phyloP scores from a whole-genome alignment of 345 rosid genomes.

The Isatis tinctoria region DNA sequence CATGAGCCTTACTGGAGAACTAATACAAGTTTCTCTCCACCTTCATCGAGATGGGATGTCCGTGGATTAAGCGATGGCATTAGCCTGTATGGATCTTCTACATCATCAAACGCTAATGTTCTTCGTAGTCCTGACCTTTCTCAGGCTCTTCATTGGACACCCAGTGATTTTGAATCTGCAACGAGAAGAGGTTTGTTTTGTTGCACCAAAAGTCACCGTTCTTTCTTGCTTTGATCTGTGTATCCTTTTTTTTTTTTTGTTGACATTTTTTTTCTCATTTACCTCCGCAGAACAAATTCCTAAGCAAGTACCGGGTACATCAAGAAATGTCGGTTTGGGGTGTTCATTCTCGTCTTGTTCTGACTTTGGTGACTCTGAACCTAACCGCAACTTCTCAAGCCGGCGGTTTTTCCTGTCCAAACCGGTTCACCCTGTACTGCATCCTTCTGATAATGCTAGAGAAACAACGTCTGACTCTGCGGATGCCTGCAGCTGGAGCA shows the following conservation, averaged over 20 bases:
- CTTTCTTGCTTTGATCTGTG: background rate
- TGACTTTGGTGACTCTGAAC: constrained; percentile 49
- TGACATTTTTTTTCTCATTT: background rate
- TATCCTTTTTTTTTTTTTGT: background rate
- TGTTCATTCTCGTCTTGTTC: constrained; percentile 40
- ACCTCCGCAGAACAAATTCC: constrained; percentile 35
- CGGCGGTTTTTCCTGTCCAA: constrained; percentile 60
- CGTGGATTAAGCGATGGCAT: constrained; percentile 61
- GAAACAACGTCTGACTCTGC: constrained; percentile 50
- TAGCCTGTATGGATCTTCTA: constrained; percentile 45
- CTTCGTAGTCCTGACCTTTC: constrained; percentile 48
- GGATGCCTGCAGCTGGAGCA: constrained; percentile 51
- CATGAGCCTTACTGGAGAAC: constrained; percentile 73
- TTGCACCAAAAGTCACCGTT: background rate
- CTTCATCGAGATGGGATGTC: constrained; percentile 48
- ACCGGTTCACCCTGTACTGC: constrained; percentile 62
- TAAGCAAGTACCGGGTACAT: constrained; percentile 35
- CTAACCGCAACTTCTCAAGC: constrained; percentile 46
- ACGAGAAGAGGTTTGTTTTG: constrained; percentile 44
- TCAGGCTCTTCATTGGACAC: constrained; percentile 58
- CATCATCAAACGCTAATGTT: constrained; percentile 55
- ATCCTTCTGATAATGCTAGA: constrained; percentile 56
- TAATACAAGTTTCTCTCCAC: constrained; percentile 87
- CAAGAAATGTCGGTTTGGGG: constrained; percentile 39
- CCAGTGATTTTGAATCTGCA: constrained; percentile 51